A percentile compares a stretch with the other conserved stretches of the same genome.
phyloP scores from a whole-genome alignment of 495 filamentous ascomycete genomes.

The Hypoxylon fuscum region DNA sequence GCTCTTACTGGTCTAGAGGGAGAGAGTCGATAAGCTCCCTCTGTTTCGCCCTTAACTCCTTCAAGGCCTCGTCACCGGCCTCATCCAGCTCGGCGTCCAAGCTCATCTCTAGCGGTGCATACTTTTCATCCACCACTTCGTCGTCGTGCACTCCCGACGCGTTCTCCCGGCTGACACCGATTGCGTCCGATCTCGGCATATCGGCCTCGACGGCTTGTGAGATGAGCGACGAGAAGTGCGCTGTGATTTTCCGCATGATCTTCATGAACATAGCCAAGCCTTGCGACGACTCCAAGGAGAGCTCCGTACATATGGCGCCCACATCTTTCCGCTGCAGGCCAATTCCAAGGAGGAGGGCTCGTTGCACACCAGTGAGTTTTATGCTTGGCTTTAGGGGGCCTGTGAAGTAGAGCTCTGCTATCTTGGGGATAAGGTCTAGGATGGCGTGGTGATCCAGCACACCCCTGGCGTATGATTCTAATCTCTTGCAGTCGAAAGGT shows the following conservation, averaged over 20 bases:
- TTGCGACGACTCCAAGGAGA: slow-evolving; percentile 77
- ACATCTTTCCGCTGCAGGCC: slow-evolving; percentile 89
- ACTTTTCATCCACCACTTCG: slow-evolving; percentile 67
- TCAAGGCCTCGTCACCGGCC: slow-evolving; percentile 78
- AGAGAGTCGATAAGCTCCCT: slow-evolving; percentile 87
- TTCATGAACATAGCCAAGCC: slow-evolving; percentile 97
- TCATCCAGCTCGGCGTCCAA: slow-evolving; percentile 89
- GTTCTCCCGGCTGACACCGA: slow-evolving; percentile 64
- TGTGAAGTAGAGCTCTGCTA: slow-evolving; percentile 84
- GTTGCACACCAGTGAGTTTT: slow-evolving; percentile 79
- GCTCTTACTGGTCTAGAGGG: slow-evolving; percentile 80
- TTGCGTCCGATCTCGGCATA: slow-evolving; percentile 67
- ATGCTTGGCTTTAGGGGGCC: slow-evolving; percentile 72
- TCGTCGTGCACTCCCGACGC: slow-evolving; percentile 66
- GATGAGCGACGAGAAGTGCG: slow-evolving; percentile 77
- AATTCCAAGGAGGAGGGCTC: slow-evolving; percentile 85
- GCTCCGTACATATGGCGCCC: slow-evolving; percentile 81
- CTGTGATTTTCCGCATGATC: slow-evolving; percentile 84
- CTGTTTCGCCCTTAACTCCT: slow-evolving; percentile 74
- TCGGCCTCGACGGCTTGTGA: slow-evolving; percentile 75
- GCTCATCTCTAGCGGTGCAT: slow-evolving; percentile 72
- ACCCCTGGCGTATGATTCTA: slow-evolving; percentile 95
- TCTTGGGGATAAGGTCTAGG: slow-evolving; percentile 85
- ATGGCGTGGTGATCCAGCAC: slow-evolving; percentile 98
- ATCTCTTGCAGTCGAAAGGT: slow-evolving; percentile 91